These are phyloP conservation scores for Thalassiosira mediterranea DNA, from an alignment of 352 stramenopile genomes.

Conservation along the genomic window DNA sequence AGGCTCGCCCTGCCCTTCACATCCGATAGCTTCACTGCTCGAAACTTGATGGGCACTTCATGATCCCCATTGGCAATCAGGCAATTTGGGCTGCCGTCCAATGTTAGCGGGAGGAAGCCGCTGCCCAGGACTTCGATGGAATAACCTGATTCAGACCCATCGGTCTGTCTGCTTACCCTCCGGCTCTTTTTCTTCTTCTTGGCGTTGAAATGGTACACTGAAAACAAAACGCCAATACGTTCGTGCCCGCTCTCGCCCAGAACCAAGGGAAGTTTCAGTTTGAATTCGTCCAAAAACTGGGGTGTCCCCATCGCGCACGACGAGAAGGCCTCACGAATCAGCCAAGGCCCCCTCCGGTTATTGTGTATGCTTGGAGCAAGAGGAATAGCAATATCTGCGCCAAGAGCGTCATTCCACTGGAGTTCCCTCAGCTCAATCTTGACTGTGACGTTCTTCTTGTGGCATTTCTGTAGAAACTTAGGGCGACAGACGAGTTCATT, in stretches of 20 bases:
- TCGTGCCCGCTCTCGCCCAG: conserved; percentile 26
- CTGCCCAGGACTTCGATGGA: conserved; percentile 66
- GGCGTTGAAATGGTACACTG: conserved; percentile 70
- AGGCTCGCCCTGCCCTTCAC: conserved; percentile 6
- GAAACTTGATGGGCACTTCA: conserved; percentile 71
- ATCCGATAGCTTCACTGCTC: conserved; percentile 33
- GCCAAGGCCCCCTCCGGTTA: conserved; percentile 67
- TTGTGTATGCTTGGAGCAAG: conserved; percentile 75
- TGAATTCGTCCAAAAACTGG: conserved; percentile 81
- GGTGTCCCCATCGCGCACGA: conserved; percentile 69
- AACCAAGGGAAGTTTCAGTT: conserved; percentile 69
- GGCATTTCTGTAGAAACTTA: conserved; percentile 70
- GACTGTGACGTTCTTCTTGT: conserved; percentile 76
- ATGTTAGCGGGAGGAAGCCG: conserved; percentile 73
- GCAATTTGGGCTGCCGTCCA: conserved; percentile 43
- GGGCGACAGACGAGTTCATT: conserved; percentile 83
- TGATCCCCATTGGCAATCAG: conserved; percentile 78
- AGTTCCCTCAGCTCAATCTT: conserved; percentile 80
- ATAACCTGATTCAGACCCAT: conserved; percentile 42
- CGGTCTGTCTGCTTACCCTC: conserved; percentile 20
- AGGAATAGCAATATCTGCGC: conserved; percentile 62
- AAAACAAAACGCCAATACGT: conserved; percentile 68
- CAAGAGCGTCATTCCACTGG: conserved; percentile 62
- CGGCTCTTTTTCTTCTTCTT: conserved; percentile 50
- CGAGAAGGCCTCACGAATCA: conserved; percentile 74